These are phyloP conservation scores for Zymoseptoria pseudotritici DNA, from an alignment of 2,329 filamentous ascomycete genomes.

Conservation along the genomic window DNA sequence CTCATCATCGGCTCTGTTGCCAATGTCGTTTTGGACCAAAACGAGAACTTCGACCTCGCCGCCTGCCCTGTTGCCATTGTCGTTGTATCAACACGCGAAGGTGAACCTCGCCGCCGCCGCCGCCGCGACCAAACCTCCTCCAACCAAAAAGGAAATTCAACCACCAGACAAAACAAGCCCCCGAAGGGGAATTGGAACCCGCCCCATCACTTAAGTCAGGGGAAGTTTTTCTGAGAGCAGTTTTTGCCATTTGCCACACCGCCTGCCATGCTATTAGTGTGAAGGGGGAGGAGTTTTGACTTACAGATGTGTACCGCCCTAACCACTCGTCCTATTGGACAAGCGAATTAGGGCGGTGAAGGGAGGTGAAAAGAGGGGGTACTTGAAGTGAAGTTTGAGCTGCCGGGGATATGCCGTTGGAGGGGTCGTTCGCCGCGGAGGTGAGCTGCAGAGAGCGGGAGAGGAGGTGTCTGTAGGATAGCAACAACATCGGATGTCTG, in stretches of 20 bases:
- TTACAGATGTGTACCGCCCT: neutral
- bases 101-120: too few relatives aligned
- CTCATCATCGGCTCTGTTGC: too few relatives aligned
- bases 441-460: neutral
- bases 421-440: neutral
- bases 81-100: neutral
- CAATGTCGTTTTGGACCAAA: too few relatives aligned
- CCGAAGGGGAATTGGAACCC: neutral
- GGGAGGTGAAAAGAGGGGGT: neutral
- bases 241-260: neutral
- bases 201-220: too few relatives aligned
- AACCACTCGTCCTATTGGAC: neutral
- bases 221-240: neutral
- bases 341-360: neutral
- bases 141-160: neutral
- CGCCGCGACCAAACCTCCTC: neutral
- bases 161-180: neutral
- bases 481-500: neutral
- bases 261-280: neutral
- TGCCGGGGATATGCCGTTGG: neutral
- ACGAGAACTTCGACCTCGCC: too few relatives aligned
- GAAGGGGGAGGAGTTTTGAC: neutral
- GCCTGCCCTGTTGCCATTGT: neutral
- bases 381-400: neutral
- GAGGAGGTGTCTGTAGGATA: neutral